A percentile compares a stretch with the other conserved stretches of the same genome.
Conservation (phyloP, 495 filamentous ascomycete genomes). For the Coniosporium apollinis region DNA sequence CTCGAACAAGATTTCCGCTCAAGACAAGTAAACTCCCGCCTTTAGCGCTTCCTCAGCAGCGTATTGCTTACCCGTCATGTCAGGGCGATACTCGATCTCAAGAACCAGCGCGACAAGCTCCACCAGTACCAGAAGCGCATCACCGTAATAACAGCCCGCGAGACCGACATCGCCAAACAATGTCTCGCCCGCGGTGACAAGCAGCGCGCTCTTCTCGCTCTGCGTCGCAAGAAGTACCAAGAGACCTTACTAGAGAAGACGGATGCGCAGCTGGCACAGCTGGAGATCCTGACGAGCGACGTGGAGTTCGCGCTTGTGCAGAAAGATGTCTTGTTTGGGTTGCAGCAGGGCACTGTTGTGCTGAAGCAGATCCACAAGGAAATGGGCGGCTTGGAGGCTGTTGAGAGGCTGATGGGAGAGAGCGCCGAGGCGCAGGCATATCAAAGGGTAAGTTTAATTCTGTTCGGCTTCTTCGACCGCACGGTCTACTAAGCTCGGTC, state of each 20-base stretch:
- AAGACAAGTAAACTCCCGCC: conserved; percentile 41
- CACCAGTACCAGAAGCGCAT: conserved; percentile 88
- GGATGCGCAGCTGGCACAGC: conserved; percentile 71
- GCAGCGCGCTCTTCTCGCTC: conserved; percentile 64
- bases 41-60: not conserved
- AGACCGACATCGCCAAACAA: conserved; percentile 67
- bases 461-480: not conserved
- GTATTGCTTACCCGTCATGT: not conserved
- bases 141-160: conserved; percentile 60
- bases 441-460: conserved; percentile 45
- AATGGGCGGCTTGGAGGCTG: conserved; percentile 87
- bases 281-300: conserved; percentile 66
- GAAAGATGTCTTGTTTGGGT: conserved; percentile 81
- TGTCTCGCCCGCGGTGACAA: conserved; percentile 63
- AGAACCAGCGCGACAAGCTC: conserved; percentile 91
- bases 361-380: conserved; percentile 81
- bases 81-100: conserved; percentile 91
- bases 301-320: conserved; percentile 92
- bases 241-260: conserved; percentile 79
- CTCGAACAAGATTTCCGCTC: conserved; percentile 51
- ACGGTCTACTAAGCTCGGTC: conserved; percentile 1
- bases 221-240: conserved; percentile 94
- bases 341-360: conserved; percentile 83
- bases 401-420: conserved; percentile 88
- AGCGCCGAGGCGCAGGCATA: conserved; percentile 75